These are phyloP conservation scores for Carex littledalei DNA, from an alignment of 176 grass and related monocot species.

Conservation along the genomic window DNA sequence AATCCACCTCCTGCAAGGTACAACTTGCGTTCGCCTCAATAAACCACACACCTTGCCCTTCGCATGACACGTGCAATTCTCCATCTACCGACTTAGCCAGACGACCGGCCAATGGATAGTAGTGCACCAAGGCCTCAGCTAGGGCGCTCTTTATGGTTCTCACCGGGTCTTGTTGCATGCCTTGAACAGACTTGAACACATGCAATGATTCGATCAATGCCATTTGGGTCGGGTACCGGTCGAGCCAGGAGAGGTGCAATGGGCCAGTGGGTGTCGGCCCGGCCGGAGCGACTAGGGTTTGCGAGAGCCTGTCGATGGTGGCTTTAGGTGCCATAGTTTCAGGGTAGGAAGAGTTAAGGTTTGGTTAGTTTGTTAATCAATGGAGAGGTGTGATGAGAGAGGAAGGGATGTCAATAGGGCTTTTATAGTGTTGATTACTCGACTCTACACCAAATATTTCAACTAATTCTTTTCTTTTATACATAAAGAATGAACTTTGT, in stretches of 20 bases:
- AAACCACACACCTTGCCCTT: slow-evolving; percentile 63
- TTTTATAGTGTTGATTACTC: slow-evolving; percentile 19
- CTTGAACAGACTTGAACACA: slow-evolving; percentile 46
- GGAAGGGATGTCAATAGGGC: slow-evolving; percentile 6
- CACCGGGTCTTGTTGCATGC: slow-evolving; percentile 15
- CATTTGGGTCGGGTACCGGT: slow-evolving; percentile 85
- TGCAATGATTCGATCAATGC: slow-evolving; percentile 88
- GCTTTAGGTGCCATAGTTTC: background rate
- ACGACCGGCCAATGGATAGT: slow-evolving; percentile 67
- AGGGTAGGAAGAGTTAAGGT: background rate
- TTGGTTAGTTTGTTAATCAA: background rate
- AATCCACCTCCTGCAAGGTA: slow-evolving; percentile 63
- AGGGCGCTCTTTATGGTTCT: slow-evolving; percentile 38
- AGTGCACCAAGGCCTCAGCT: slow-evolving; percentile 46
- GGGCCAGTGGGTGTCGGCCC: slow-evolving; percentile 30
- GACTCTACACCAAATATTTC: background rate
- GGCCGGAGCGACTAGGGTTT: slow-evolving; percentile 38
- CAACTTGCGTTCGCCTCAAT: slow-evolving; percentile 35
- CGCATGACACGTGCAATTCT: slow-evolving; percentile 54
- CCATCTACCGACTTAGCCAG: slow-evolving; percentile 39
- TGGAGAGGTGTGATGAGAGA: background rate
- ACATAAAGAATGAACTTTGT: background rate
- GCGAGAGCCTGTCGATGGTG: slow-evolving; percentile 32
- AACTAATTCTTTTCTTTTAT: too few species aligned
- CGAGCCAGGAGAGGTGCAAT: slow-evolving; percentile 76